Conservation (phyloP, 805 yeast species). For the Saccharomycopsis sp. region DNA sequence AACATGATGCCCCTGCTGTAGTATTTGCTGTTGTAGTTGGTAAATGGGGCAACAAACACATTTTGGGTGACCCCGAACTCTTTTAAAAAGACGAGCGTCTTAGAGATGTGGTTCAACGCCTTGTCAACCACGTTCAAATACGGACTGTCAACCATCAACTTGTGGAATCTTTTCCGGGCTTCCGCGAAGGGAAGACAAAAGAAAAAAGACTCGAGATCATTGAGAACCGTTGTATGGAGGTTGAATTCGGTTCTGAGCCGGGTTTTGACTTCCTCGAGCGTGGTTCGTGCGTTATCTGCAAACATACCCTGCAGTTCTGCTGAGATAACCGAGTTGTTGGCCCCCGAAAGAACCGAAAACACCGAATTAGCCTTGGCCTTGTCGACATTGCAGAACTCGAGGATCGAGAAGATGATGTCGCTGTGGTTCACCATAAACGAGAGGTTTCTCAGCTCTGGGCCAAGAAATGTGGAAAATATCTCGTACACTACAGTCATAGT, state of each 20-base stretch:
- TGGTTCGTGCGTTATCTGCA: background rate
- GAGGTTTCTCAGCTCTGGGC: slow-evolving; percentile 50
- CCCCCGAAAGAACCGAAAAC: slow-evolving; percentile 60
- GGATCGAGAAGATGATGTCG: slow-evolving; percentile 66
- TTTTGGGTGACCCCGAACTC: slow-evolving; percentile 49
- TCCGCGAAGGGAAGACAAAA: slow-evolving; percentile 62
- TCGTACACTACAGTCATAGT: slow-evolving; percentile 78
- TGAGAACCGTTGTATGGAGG: slow-evolving; percentile 70
- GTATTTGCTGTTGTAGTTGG: slow-evolving; percentile 75
- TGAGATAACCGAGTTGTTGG: slow-evolving; percentile 57
- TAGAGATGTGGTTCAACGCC: slow-evolving; percentile 53
- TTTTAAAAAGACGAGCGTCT: slow-evolving; percentile 47
- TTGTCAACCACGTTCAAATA: slow-evolving; percentile 52
- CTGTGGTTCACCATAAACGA: slow-evolving; percentile 70
- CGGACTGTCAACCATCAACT: slow-evolving; percentile 70
- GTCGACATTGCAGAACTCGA: slow-evolving; percentile 77
- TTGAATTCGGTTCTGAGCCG: slow-evolving; percentile 46
- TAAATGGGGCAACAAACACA: slow-evolving; percentile 68
- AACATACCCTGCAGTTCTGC: slow-evolving; percentile 30
- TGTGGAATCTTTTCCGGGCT: slow-evolving; percentile 56
- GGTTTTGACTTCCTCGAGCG: slow-evolving; percentile 38
- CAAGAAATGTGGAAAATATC: slow-evolving; percentile 57
- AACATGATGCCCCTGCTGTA: slow-evolving; percentile 83
- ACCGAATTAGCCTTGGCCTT: slow-evolving; percentile 64
- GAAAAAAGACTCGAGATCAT: slow-evolving; percentile 75